phyloP scores from a whole-genome alignment of 768 basidiomycete species.

The Cystofilobasidium ferigula region DNA sequence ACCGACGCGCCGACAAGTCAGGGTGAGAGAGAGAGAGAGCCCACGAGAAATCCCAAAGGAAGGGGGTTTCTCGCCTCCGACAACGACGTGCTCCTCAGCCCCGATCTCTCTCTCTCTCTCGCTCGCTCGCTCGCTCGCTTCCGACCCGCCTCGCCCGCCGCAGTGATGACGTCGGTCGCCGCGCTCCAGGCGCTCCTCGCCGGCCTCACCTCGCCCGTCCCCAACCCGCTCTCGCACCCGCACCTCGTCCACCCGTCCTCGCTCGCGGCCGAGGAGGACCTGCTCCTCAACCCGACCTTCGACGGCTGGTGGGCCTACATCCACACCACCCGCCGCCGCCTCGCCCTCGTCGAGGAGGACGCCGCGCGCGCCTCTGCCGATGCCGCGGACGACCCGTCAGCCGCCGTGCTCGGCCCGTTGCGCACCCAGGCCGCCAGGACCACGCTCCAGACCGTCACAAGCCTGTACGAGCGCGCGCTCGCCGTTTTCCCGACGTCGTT shows the following conservation, averaged over 20 bases:
- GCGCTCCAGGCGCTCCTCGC: no score
- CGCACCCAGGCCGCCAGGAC: conserved; percentile 60
- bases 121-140: no score
- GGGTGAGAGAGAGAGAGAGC: no score
- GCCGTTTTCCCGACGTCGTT: conserved; percentile 76
- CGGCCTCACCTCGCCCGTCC: conserved; percentile 50
- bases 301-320: conserved; percentile 89
- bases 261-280: conserved; percentile 82
- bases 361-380: conserved; percentile 43
- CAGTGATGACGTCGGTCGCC: no score
- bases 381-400: conserved; percentile 36
- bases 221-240: conserved; percentile 66
- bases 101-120: no score
- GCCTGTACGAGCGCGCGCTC: conserved; percentile 88
- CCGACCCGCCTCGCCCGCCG: no score
- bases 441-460: conserved; percentile 70
- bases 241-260: conserved; percentile 64
- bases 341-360: conserved; percentile 38
- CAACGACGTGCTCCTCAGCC: no score
- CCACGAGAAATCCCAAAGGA: no score
- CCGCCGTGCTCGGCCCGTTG: conserved; percentile 62
- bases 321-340: conserved; percentile 58
- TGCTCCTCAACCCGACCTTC: conserved; percentile 84
- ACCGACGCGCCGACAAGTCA: no score
- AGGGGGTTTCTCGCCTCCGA: no score